phyloP scores from a whole-genome alignment of 2,329 filamentous ascomycete species.

The Fusarium kyushuense region DNA sequence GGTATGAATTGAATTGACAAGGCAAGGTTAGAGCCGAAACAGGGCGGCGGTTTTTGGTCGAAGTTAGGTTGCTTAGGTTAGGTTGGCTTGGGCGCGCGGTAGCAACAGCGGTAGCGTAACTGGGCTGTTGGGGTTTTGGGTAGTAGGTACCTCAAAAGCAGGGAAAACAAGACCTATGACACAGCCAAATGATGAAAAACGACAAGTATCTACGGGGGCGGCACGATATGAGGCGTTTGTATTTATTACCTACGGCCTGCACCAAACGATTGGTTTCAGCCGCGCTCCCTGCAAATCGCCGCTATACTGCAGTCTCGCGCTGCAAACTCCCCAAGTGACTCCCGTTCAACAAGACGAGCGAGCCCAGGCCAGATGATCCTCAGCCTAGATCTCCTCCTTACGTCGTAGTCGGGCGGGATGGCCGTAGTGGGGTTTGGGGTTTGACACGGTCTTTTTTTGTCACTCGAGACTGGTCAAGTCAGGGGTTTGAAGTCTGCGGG shows the following conservation, averaged over 20 bases:
- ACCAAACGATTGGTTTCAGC: conserved; percentile 33
- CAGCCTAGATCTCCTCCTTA: conserved; percentile 21
- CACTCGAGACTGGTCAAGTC: conserved; percentile 30
- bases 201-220: conserved; percentile 30
- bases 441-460: conserved; percentile 25
- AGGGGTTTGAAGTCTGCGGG: conserved; percentile 36
- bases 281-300: conserved; percentile 30
- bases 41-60: conserved; percentile 34
- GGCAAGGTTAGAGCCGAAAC: conserved; percentile 30
- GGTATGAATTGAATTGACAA: conserved; percentile 17
- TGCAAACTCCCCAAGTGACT: not conserved
- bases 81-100: conserved; percentile 22
- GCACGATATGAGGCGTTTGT: conserved; percentile 29
- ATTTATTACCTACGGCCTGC: conserved; percentile 26
- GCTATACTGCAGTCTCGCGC: not conserved
- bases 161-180: conserved; percentile 23
- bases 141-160: conserved; percentile 31
- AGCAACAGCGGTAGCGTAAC: conserved; percentile 7
- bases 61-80: conserved; percentile 21
- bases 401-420: conserved; percentile 39
- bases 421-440: conserved; percentile 36
- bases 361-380: conserved; percentile 36
- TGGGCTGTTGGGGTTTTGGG: conserved; percentile 26
- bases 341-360: conserved; percentile 10
- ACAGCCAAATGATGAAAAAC: conserved; percentile 17